phyloP scores from a whole-genome alignment of 2,329 filamentous ascomycete species.

The Alternaria sp. region DNA sequence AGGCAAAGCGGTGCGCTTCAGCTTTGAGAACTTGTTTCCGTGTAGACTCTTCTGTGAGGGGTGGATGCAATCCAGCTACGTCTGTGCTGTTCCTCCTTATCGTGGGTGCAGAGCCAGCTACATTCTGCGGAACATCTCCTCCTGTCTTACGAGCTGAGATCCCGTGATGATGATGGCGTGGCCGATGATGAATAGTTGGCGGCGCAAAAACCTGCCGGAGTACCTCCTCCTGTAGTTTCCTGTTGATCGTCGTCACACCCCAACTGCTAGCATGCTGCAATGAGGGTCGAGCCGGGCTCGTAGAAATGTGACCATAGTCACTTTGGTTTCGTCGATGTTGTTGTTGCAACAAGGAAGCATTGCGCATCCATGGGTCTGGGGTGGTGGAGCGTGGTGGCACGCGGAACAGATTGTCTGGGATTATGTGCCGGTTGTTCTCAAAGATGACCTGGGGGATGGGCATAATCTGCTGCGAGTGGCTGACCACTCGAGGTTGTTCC shows the following conservation, averaged over 20 bases:
- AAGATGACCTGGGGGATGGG: constrained; percentile 89
- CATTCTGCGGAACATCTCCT: constrained; percentile 30
- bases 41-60: constrained; percentile 45
- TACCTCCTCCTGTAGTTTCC: constrained; percentile 84
- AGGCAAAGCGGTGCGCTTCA: constrained; percentile 46
- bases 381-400: constrained; percentile 57
- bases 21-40: constrained; percentile 53
- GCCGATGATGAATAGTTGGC: constrained; percentile 80
- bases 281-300: constrained; percentile 46
- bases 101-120: constrained; percentile 43
- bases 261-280: constrained; percentile 66
- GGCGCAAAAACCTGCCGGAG: constrained; percentile 91
- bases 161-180: constrained; percentile 71
- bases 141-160: constrained; percentile 59
- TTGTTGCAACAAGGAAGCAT: constrained; percentile 38
- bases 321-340: constrained; percentile 47
- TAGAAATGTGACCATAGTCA: constrained; percentile 33
- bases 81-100: constrained; percentile 50
- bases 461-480: constrained; percentile 77
- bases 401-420: constrained; percentile 82
- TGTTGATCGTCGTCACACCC: constrained; percentile 92
- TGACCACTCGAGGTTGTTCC: constrained; percentile 59
- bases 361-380: constrained; percentile 44
- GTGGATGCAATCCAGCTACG: constrained; percentile 36
- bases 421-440: constrained; percentile 91